A percentile compares a stretch with the other conserved stretches of the same genome.
Conservation (phyloP, 257 asterid genomes). For the Solanum ossicruentum region DNA sequence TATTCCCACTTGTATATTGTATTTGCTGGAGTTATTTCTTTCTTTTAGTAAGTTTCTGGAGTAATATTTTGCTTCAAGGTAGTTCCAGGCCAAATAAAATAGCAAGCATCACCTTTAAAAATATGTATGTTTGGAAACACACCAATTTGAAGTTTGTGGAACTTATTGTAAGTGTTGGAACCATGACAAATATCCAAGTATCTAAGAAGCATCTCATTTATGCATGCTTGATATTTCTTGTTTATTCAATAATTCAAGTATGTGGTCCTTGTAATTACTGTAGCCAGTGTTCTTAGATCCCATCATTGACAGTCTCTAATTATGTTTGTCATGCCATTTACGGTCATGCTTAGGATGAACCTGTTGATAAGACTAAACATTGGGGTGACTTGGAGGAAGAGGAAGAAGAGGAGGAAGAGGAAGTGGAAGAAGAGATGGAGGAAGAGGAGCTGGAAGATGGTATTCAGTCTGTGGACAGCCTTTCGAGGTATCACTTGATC, state of each 20-base stretch:
- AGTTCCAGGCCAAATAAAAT: not conserved
- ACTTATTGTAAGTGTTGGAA: not conserved
- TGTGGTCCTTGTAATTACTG: not conserved
- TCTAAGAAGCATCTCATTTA: not conserved
- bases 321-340: not conserved
- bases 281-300: not conserved
- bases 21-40: not conserved
- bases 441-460: conserved; percentile 85
- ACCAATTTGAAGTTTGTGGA: not conserved
- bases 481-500: conserved; percentile 50
- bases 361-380: conserved; percentile 79
- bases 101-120: not conserved
- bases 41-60: not conserved
- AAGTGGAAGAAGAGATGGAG: conserved; percentile 61
- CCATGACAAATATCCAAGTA: not conserved
- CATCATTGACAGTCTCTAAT: not conserved
- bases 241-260: not conserved
- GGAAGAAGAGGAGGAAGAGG: conserved; percentile 80
- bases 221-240: not conserved
- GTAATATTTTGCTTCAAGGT: not conserved
- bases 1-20: conserved; percentile 2
- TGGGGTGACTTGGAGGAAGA: conserved; percentile 98
- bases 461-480: conserved; percentile 82
- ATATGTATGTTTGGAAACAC: not conserved
- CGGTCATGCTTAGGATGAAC: conserved; percentile 58